Conservation (phyloP, 345 rosid species). For the Pseudoturritis turrita region DNA sequence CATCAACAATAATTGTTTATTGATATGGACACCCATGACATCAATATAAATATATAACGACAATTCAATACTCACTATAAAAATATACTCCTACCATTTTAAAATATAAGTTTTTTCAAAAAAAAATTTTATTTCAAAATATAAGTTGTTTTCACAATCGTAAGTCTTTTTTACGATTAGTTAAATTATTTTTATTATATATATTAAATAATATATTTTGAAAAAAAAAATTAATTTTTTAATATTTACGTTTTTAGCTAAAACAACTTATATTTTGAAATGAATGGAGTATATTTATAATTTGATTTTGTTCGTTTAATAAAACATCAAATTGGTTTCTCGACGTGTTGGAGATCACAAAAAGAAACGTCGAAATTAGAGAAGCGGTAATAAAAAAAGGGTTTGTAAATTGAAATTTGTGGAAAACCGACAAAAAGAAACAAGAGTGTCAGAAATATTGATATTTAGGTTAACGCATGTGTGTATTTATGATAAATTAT, state of each 20-base stretch:
- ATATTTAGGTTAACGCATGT: conserved; percentile 11
- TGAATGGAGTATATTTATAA: not conserved
- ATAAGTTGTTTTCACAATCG: no score
- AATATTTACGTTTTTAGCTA: no score
- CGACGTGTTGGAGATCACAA: conserved; percentile 29
- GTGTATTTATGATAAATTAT: conserved; percentile 9
- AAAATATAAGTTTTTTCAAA: no score
- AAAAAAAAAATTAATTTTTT: no score
- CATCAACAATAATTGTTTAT: not conserved
- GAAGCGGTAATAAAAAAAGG: not conserved
- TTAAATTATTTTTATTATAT: no score
- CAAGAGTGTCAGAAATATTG: conserved; percentile 31
- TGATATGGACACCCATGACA: conserved; percentile 17
- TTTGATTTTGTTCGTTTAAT: not conserved
- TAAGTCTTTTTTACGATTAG: no score
- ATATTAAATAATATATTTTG: no score
- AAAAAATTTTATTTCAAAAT: no score
- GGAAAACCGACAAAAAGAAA: conserved; percentile 26
- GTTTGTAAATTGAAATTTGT: not conserved
- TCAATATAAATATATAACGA: not conserved
- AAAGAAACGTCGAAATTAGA: conserved; percentile 33
- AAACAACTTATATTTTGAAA: no score
- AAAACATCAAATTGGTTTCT: conserved; percentile 20
- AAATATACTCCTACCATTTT: no score
- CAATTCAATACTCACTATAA: not conserved